Evolutionary conservation across 2,329 filamentous ascomycete species (phyloP).

Genomic region (Neopestalotiopsis rosae): DNA sequence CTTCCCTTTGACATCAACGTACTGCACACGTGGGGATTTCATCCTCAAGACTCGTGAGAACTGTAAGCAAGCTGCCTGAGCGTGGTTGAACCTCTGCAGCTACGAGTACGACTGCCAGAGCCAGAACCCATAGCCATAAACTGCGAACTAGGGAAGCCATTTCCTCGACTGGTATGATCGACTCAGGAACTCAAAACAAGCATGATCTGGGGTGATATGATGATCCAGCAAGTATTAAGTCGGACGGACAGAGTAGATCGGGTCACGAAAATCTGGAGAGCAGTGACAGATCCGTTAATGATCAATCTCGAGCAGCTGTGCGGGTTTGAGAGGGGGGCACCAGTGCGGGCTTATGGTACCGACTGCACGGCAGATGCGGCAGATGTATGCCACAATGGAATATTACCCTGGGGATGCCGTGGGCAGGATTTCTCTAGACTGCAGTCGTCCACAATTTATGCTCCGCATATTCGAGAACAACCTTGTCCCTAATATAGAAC

Average conservation of each 20-base stretch:
- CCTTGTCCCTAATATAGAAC: conserved; percentile 2
- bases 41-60: conserved; percentile 4
- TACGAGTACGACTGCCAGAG: not conserved
- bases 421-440: not conserved
- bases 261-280: not conserved
- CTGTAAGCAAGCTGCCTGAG: not conserved
- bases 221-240: conserved; percentile 1
- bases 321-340: not conserved
- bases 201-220: not conserved
- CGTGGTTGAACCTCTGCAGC: conserved; percentile 2
- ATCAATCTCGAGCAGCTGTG: not conserved
- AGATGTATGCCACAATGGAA: not conserved
- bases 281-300: not conserved
- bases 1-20: not conserved
- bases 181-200: not conserved
- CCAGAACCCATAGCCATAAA: conserved; percentile 6
- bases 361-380: not conserved
- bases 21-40: not conserved
- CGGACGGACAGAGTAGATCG: not conserved
- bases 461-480: not conserved
- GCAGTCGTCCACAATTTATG: not conserved
- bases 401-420: not conserved
- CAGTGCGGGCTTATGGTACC: conserved; percentile 2
- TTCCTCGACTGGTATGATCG: conserved; percentile 8
- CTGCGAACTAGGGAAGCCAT: not conserved